A percentile compares a stretch with the other conserved stretches of the same genome.
phyloP scores from a whole-genome alignment of 352 stramenopile genomes.

The Phytophthora parvispora region DNA sequence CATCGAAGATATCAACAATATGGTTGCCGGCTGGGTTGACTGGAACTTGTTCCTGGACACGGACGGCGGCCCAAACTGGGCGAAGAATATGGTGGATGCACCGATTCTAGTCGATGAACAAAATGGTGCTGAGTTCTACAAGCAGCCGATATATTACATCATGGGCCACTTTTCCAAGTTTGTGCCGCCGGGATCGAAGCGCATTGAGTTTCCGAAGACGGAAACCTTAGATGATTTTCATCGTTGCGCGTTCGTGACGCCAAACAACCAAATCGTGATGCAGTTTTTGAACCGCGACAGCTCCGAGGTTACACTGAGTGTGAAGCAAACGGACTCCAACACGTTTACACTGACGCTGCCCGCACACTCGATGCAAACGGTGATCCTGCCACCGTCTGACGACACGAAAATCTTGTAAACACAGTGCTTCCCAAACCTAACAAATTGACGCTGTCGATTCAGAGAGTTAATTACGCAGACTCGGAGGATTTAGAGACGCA shows the following conservation, averaged over 20 bases:
- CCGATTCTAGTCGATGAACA: slow-evolving; percentile 50
- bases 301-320: slow-evolving; percentile 11
- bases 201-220: slow-evolving; percentile 45
- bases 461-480: too few species aligned
- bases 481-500: too few species aligned
- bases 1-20: slow-evolving; percentile 76
- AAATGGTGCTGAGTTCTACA: slow-evolving; percentile 27
- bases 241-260: slow-evolving; percentile 48
- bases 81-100: slow-evolving; percentile 64
- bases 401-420: slow-evolving; percentile 21
- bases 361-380: slow-evolving; percentile 8
- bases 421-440: too few species aligned
- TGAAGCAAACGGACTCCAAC: slow-evolving; percentile 14
- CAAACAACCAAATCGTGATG: slow-evolving; percentile 41
- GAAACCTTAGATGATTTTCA: slow-evolving; percentile 32
- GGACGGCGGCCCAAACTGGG: slow-evolving; percentile 74
- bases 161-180: slow-evolving; percentile 65
- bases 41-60: slow-evolving; percentile 82
- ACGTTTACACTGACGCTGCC: slow-evolving; percentile 16
- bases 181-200: slow-evolving; percentile 47
- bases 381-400: slow-evolving; percentile 19
- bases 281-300: slow-evolving; percentile 40
- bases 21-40: slow-evolving; percentile 73
- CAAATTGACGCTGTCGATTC: too few species aligned
- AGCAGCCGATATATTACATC: slow-evolving; percentile 24